Base-by-base conservation (phyloP, 2,329 filamentous ascomycete species). In the Drechslerella coelobrocha region DNA sequence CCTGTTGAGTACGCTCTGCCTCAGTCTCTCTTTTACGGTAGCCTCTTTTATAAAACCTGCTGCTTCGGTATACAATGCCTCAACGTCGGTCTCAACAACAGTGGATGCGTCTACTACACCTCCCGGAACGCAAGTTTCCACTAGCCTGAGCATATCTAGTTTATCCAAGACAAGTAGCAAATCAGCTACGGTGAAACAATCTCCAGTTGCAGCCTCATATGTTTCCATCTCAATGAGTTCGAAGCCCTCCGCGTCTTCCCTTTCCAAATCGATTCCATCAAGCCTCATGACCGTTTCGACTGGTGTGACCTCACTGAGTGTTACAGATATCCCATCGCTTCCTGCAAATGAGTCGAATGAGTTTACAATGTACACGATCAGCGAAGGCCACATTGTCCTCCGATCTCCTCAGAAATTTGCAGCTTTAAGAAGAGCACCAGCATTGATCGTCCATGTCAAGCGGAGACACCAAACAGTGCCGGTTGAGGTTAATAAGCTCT, bases 361-460 rank as follows among this genome's bases (percentile, higher is more conserved):
- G 9, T 85, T 84, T 74, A 81, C 83, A 65, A 78, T 85, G n/a
- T 80, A 84, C 68, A 79, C 82, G n/a, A 79, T 84, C 71, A 83
- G 82, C 3, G 81, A 84, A 68, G 81, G 81, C 51, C 82, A 85
- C 73, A 81, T 85, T 61, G 76, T 84, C 45, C 79, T 86, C 53
- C 81, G 81, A 45, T 81, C 83, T 7, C 82, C 83, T 6, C 78
- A 78, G 29, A 78, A 78, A 23, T 78, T 83, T 61, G 73, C 77
- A 2, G 77, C 77, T 37, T 76, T 78, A 52, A 82, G 80, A 73
- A 83, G 80, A 73, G 79, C 79, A 14, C 79, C 79, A 12, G 81
- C 79, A 26, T 80, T 86, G 59, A 78, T 81, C 54, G 81, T 86
- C 37, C 79, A 80, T 50, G 79, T 86, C 50, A 79, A 76, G 26